Evolutionary conservation across 1,139 yeast species (phyloP).

Genomic region (Kodamaea suecica): DNA sequence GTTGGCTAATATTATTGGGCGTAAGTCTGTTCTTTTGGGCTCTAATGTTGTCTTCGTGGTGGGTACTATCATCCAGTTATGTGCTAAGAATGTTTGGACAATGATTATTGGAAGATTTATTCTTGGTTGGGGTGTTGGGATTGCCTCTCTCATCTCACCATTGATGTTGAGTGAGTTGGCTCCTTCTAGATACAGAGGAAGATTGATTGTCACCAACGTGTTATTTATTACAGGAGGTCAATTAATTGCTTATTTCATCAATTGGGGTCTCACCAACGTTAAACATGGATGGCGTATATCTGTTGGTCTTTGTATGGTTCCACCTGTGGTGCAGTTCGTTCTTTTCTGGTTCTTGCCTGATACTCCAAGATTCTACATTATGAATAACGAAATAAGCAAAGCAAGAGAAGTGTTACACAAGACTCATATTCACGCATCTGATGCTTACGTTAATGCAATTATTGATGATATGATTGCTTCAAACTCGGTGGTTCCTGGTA

Average conservation of each 20-base stretch:
- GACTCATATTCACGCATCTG: conserved; percentile 56
- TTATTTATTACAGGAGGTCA: conserved; percentile 88
- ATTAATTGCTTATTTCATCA: conserved; percentile 84
- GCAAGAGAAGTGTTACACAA: conserved; percentile 65
- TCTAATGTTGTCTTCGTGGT: conserved; percentile 76
- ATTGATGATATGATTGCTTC: conserved; percentile 56
- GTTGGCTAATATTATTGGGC: conserved; percentile 75
- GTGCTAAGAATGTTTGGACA: conserved; percentile 77
- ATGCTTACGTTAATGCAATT: conserved; percentile 54
- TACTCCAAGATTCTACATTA: conserved; percentile 85
- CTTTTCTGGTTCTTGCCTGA: conserved; percentile 88
- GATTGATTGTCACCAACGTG: conserved; percentile 68
- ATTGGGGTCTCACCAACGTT: conserved; percentile 78
- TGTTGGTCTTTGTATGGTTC: conserved; percentile 86
- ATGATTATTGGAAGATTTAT: conserved; percentile 89
- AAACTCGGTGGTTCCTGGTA: conserved; percentile 64
- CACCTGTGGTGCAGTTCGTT: conserved; percentile 74
- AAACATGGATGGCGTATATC: conserved; percentile 89
- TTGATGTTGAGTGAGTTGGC: conserved; percentile 88
- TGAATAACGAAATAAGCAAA: conserved; percentile 58
- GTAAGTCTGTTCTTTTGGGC: conserved; percentile 74
- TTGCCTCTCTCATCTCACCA: conserved; percentile 89
- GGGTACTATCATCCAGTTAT: conserved; percentile 83
- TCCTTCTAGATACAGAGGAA: conserved; percentile 87
- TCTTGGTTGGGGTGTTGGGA: conserved; percentile 95